Evolutionary conservation across 768 basidiomycete genomes (phyloP), one percentile per base, ranked within the genome.

Genomic region (Chalciporus sphaerocephalus): DNA sequence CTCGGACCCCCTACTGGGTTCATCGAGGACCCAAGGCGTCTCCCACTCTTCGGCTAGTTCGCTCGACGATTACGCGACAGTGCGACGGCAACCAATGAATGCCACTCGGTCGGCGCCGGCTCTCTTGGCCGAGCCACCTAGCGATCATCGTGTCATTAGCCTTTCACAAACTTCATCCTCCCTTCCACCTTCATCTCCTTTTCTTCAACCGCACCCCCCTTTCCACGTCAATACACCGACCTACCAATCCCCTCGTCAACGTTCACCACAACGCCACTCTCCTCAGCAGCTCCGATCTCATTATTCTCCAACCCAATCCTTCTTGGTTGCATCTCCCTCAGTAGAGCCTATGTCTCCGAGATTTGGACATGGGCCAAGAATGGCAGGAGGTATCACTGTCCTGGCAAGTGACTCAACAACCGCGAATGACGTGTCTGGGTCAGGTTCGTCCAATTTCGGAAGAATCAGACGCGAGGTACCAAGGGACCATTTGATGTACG

Each of bases 311-410:
- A 20, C 24, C 10, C 58, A 42, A 10, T 3, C 47, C 10, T 2
- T 17, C 17, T 32, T 34, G 21, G 25, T 41, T 9, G 21, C 20
- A 17, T n/a, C 38, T 16, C 10, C 39, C 17, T 51, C 53, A 15
- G 3, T 40, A 21, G 46, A 42, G 8, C 2, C 28, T 41, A 47
- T 57, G 52, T 50, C 58, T 20, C 59, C 61, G 0, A 52, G 52
- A 4, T 57, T 52, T 42, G 43, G 46, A 11, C 21, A 50, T 22
- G 59, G 54, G 22, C 59, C 59, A 33, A 64, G 44, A 42, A 62
- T 59, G 61, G 59, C 59, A 6, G 62, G 62, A 2, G 62, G 62
- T 16, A 51, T 64, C 28, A 34, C 56, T 22, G 40, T 62, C 2
- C 48, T 59, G 33, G 53, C 56, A 35, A 43, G 16, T 4, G 54